These are phyloP conservation scores for Mortierella sp. DNA, from an alignment of 371 early-diverging fungal species.

Conservation along the genomic window DNA sequence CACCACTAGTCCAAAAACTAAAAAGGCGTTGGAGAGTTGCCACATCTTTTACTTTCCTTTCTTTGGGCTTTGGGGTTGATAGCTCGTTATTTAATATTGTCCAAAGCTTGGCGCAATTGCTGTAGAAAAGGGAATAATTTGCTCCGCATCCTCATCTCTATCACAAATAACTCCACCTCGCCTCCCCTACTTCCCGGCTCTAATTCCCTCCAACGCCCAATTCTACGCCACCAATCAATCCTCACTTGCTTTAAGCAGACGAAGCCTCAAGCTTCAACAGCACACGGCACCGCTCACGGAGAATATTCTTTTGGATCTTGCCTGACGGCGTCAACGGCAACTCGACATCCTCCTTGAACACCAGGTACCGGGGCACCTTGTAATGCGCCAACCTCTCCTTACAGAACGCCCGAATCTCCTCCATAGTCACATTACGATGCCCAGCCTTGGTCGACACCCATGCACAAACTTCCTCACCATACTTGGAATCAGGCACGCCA, in stretches of 20 bases:
- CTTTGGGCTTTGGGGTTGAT: not conserved
- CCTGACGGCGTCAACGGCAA: constrained; percentile 61
- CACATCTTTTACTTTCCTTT: not conserved
- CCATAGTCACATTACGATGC: constrained; percentile 19
- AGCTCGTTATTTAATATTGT: not conserved
- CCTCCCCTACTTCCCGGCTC: not conserved
- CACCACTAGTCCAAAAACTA: no score
- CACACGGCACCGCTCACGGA: constrained; percentile 40
- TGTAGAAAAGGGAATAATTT: not conserved
- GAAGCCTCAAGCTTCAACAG: not conserved
- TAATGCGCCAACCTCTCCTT: constrained; percentile 58
- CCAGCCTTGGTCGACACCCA: constrained; percentile 54
- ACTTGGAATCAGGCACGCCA: constrained; percentile 60
- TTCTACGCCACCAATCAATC: not conserved
- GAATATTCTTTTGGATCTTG: constrained; percentile 60
- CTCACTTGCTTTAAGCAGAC: not conserved
- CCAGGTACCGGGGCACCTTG: constrained; percentile 58
- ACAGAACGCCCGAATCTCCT: constrained; percentile 52
- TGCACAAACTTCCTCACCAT: constrained; percentile 63
- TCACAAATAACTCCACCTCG: not conserved
- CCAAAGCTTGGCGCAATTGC: not conserved
- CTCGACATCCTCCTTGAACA: constrained; percentile 38
- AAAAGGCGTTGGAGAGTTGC: no score
- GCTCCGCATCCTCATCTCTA: not conserved
- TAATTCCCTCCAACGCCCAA: no score